Base-by-base conservation (phyloP, 2,329 filamentous ascomycete species). In the Thielaviopsis euricoi region DNA sequence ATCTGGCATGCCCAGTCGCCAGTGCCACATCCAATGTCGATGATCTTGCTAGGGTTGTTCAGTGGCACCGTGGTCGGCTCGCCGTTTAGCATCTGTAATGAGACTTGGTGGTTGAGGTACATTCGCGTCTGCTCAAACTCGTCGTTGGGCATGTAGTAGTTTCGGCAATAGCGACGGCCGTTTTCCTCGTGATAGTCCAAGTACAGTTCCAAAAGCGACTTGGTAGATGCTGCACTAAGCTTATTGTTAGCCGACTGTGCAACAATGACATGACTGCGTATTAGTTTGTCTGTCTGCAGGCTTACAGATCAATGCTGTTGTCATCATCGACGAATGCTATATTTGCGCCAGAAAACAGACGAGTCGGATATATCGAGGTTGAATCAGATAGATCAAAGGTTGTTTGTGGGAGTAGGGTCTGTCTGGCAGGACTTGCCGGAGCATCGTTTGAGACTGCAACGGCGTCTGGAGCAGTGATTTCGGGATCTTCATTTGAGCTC, bases 61-160 rank as follows among this genome's bases (percentile, higher is more conserved):
- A 77, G 65, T 2, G 71, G 70, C 6, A 72, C 71, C n/a, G 71
- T 70, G 22, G 71, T 75, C 37, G 74, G 65, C 59, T 74, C 70
- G 60, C 71, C 71, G 37, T 73, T 70, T 54, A 77, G 71, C 17
- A 74, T 68, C 57, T 76, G 75, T 6, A 82, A 68, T 64, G 80
- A 84, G 52, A 84, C 77, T 65, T 84, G 80, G 62, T 86, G 81
- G 46, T 80, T 71, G 56, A 86, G 72, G 59, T 78, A 76, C 55
- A 83, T 67, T 49, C 82, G 78, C 52, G 80, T 79, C 66, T 84
- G 80, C 65, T 86, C 82, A 52, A 74, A 69, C 52, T 83, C 78
- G 64, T 85, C 82, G 66, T 83, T 84, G 15, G 82, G 82, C 75
- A 85, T 82, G 66, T 74, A 81, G 64, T 84, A 85, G 37, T 74